phyloP scores from a whole-genome alignment of 108 stramenopile species.

The Fragilaria crotonensis region DNA sequence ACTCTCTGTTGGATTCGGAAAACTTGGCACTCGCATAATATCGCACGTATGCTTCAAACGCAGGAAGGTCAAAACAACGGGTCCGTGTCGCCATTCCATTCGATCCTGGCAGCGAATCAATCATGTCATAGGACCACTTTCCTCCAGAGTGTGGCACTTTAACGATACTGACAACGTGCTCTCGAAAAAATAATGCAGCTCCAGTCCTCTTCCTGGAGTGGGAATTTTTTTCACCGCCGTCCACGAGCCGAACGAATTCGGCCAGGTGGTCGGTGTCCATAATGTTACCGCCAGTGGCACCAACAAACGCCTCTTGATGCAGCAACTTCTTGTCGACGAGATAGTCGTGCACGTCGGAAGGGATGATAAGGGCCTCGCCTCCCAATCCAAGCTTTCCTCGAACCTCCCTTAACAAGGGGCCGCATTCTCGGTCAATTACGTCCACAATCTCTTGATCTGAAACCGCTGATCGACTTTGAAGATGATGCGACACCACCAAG shows the following conservation, averaged over 20 bases:
- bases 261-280: slow-evolving; percentile 46
- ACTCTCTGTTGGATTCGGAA: slow-evolving; percentile 53
- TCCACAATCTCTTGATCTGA: slow-evolving; percentile 43
- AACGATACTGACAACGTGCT: slow-evolving; percentile 82
- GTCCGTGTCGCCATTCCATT: slow-evolving; percentile 56
- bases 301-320: slow-evolving; percentile 75
- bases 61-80: slow-evolving; percentile 54
- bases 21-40: slow-evolving; percentile 78
- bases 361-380: slow-evolving; percentile 74
- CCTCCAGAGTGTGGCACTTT: slow-evolving; percentile 55
- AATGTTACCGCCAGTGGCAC: slow-evolving; percentile 79
- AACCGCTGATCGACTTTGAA: slow-evolving; percentile 33
- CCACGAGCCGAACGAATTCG: slow-evolving; percentile 41
- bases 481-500: slow-evolving; percentile 56
- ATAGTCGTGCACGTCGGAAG: slow-evolving; percentile 87
- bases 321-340: slow-evolving; percentile 76
- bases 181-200: slow-evolving; percentile 82
- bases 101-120: slow-evolving; percentile 72
- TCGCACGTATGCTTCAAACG: slow-evolving; percentile 47
- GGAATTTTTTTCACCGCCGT: slow-evolving; percentile 33
- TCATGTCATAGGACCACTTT: slow-evolving; percentile 54
- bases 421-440: slow-evolving; percentile 67
- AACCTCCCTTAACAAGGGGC: slow-evolving; percentile 51
- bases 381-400: slow-evolving; percentile 68
- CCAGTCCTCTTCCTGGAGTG: slow-evolving; percentile 36